phyloP scores from a whole-genome alignment of 768 basidiomycete species.

The Hygrophorus russula region DNA sequence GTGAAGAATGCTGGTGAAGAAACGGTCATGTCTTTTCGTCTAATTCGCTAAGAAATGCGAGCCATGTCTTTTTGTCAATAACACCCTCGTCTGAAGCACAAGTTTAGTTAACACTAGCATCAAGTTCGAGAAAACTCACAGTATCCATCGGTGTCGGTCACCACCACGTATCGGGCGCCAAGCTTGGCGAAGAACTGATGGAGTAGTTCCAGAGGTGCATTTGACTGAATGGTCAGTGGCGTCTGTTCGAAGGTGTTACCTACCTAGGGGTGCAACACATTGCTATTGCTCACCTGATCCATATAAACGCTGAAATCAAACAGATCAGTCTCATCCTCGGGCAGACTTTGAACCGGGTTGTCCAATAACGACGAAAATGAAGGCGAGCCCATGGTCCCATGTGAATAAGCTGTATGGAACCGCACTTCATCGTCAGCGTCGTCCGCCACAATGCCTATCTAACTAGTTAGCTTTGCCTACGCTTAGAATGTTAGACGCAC shows the following conservation, averaged over 20 bases:
- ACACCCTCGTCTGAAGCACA: slow-evolving; percentile 63
- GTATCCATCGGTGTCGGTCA: slow-evolving; percentile 70
- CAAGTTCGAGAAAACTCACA: slow-evolving; percentile 36
- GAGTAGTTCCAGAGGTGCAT: slow-evolving; percentile 84
- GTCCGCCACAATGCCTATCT: slow-evolving; percentile 65
- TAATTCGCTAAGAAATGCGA: slow-evolving; percentile 71
- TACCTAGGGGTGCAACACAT: slow-evolving; percentile 1
- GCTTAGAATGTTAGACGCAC: slow-evolving; percentile 31
- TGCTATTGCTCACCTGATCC: slow-evolving; percentile 52
- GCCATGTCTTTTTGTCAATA: slow-evolving; percentile 92
- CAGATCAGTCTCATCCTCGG: slow-evolving; percentile 30
- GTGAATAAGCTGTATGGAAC: slow-evolving; percentile 42
- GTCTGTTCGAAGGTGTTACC: slow-evolving; percentile 35
- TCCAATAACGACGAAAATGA: slow-evolving; percentile 54
- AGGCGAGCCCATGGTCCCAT: slow-evolving; percentile 33
- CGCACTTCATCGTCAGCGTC: slow-evolving; percentile 54
- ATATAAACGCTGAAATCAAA: slow-evolving; percentile 85
- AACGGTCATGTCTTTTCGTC: slow-evolving; percentile 36
- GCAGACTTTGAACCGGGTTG: slow-evolving; percentile 8
- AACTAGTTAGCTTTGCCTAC: slow-evolving; percentile 1
- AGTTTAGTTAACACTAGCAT: background rate
- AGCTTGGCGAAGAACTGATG: slow-evolving; percentile 93
- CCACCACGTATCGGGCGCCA: slow-evolving; percentile 82
- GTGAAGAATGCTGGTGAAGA: too few species aligned
- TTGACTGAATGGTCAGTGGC: slow-evolving; percentile 72